A percentile compares a stretch with the other conserved stretches of the same genome.
These are phyloP conservation scores for Metarhizium rileyi DNA, from an alignment of 2,329 filamentous ascomycete genomes.

Conservation along the genomic window DNA sequence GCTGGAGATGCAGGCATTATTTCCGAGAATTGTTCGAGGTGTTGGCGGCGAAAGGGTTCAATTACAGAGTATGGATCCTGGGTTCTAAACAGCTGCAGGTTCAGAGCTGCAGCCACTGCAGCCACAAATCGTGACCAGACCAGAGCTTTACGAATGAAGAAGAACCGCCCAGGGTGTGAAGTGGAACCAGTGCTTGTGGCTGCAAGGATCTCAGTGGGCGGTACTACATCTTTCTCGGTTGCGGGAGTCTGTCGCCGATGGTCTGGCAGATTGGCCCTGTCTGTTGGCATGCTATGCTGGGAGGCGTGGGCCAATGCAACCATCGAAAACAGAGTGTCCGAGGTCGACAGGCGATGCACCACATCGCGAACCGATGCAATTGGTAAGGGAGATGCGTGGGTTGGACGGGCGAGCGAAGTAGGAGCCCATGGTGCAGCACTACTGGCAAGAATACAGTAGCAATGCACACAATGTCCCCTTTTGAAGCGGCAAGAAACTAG, in stretches of 20 bases:
- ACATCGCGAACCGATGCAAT: slow-evolving; percentile 11
- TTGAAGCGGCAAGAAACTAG: background rate
- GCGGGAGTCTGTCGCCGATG: background rate
- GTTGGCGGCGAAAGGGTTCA: slow-evolving; percentile 2
- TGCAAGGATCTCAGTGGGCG: background rate
- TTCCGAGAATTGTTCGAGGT: background rate
- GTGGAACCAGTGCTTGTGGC: slow-evolving; percentile 2
- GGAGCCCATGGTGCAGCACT: background rate
- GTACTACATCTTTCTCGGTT: background rate
- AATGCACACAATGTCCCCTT: background rate
- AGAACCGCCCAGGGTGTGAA: background rate
- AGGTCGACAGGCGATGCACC: slow-evolving; percentile 7
- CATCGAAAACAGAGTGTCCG: slow-evolving; percentile 3
- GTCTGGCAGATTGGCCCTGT: background rate
- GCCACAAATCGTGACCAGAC: slow-evolving; percentile 3
- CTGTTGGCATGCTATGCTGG: background rate
- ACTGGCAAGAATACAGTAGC: slow-evolving; percentile 6
- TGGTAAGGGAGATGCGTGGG: slow-evolving; percentile 4
- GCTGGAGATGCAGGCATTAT: background rate
- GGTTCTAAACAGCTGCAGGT: slow-evolving; percentile 1
- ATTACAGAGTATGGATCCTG: background rate
- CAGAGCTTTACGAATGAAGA: slow-evolving; percentile 1
- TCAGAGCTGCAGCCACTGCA: slow-evolving; percentile 2
- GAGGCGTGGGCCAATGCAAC: background rate
- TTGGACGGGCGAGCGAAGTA: background rate